phyloP scores from a whole-genome alignment of 2,329 filamentous ascomycete genomes.

The Venturia pyrina region DNA sequence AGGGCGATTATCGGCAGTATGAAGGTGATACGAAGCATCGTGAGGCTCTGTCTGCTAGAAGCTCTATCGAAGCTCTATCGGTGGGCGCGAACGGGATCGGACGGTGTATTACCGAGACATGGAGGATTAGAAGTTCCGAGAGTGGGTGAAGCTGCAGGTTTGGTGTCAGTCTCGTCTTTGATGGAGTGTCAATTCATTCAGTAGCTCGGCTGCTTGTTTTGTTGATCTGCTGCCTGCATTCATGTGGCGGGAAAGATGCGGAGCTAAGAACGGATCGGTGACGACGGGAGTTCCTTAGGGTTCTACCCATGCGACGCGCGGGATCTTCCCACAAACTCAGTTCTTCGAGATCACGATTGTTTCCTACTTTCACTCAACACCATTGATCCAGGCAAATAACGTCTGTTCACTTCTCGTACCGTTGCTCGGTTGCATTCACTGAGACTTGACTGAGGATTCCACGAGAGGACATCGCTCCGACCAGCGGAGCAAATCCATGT shows the following conservation, averaged over 20 bases:
- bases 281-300: no score
- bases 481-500: neutral
- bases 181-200: neutral
- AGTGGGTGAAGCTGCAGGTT: neutral
- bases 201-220: neutral
- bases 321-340: neutral
- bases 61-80: neutral
- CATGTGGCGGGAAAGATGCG: neutral
- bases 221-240: constrained; percentile 4
- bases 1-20: constrained; percentile 1
- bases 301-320: neutral
- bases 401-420: neutral
- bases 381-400: neutral
- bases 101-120: constrained; percentile 1
- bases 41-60: neutral
- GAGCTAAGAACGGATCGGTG: neutral
- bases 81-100: neutral
- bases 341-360: neutral
- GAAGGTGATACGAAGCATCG: neutral
- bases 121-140: neutral
- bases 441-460: neutral
- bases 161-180: neutral
- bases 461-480: neutral
- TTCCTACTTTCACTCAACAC: neutral
- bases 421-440: neutral